These are phyloP conservation scores for Huntiella abstrusa DNA, from an alignment of 2,329 filamentous ascomycete species.

Conservation along the genomic window DNA sequence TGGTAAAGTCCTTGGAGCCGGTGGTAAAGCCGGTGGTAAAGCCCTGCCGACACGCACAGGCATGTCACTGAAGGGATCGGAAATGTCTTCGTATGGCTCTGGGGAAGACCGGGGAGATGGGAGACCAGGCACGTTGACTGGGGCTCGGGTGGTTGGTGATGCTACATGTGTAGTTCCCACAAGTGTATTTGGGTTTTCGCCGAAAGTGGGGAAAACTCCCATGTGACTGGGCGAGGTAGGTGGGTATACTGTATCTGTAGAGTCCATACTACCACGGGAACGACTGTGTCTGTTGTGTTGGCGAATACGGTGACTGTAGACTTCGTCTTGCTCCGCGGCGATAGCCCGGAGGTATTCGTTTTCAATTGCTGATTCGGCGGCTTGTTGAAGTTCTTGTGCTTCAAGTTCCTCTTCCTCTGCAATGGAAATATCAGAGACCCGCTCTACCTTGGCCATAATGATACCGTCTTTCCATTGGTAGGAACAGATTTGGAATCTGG, in stretches of 20 bases:
- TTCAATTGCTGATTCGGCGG: background rate
- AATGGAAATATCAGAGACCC: slow-evolving; percentile 63
- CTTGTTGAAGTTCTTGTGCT: slow-evolving; percentile 32
- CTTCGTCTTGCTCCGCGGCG: no score
- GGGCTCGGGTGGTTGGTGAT: background rate
- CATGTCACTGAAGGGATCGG: slow-evolving; percentile 5
- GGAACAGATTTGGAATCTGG: slow-evolving; percentile 53
- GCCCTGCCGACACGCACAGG: background rate
- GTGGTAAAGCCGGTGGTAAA: background rate
- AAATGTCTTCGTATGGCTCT: no score
- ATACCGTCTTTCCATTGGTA: slow-evolving; percentile 58
- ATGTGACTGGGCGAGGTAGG: background rate
- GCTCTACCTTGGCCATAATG: slow-evolving; percentile 53
- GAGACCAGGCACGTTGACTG: background rate
- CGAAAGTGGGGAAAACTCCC: no score
- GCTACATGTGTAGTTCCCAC: background rate
- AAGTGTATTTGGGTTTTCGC: no score
- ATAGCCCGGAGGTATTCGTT: no score
- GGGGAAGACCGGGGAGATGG: background rate
- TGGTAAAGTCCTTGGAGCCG: background rate
- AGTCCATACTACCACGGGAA: background rate
- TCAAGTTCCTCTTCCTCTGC: slow-evolving; percentile 65
- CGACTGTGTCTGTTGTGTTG: background rate
- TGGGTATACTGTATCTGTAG: background rate
- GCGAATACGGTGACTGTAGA: background rate